Evolutionary conservation across 1,284 basidiomycete genomes (phyloP), one percentile per base, ranked within the genome.

Genomic region (Ceratobasidium sp.): DNA sequence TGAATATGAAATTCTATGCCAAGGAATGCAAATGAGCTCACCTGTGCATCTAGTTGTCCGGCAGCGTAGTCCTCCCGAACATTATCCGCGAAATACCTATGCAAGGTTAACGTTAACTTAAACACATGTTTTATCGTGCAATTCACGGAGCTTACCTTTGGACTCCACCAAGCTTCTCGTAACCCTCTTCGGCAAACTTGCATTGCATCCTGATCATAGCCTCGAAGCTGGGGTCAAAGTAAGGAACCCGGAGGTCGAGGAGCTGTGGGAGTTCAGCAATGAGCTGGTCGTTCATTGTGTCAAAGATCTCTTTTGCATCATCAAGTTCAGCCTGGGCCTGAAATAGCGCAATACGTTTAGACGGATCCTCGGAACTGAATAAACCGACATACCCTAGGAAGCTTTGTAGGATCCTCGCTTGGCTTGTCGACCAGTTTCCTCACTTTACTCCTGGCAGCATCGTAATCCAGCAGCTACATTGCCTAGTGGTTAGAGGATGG

Each of bases 201-300:
- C 94, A 90, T 82, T 99, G 97, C 89, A 98, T 95, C 53, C 98
- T 89, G 79, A 98, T 95, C 97, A 99, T 99, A 44, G 97, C 95
- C 83, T 99, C 98, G 82, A 99, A 99, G 78, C 94, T 96, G 0
- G 98, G 98, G 82, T 99, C 97, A 77, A 99, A 94, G 86, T 96
- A 99, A 7, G 98, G 97, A 53, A 99, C 93, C 47, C 98, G 93
- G 29, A 99, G 89, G 80, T 99, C 96, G 60, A 99, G 89, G 33
- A 99, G 85, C 79, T 97, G 91, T 0, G 98, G 98, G 7, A 99
- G 87, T 80, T 99, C 98, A 33, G 87, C 83, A 79, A 97, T 93
- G 78, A 99, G 89, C 80, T 98, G 96, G 41, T 95, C 90, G 82
- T 99, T 98, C 77, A 99, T 87, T 79, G 95, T 84, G 78, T 98